Conservation (phyloP, 805 yeast species). For the Pichia scutulata region DNA sequence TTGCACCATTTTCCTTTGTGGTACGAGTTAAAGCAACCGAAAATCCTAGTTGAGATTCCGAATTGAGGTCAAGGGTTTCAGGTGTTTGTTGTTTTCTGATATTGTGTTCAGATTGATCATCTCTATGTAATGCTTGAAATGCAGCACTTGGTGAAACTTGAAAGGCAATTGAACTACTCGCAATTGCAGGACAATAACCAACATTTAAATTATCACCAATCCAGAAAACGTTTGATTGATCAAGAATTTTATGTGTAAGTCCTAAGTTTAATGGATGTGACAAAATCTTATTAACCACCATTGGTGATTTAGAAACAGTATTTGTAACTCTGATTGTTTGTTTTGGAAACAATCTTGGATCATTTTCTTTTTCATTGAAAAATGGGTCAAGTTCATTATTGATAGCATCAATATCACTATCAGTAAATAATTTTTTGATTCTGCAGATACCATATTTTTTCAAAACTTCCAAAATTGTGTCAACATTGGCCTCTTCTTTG, state of each 20-base stretch:
- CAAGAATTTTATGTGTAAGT: background rate
- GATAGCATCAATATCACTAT: constrained; percentile 1
- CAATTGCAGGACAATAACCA: constrained; percentile 4
- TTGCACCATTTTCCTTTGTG: constrained; percentile 27
- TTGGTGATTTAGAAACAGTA: constrained; percentile 8
- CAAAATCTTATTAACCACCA: constrained; percentile 4
- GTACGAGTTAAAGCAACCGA: constrained; percentile 22
- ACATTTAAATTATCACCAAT: constrained; percentile 8
- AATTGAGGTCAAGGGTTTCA: constrained; percentile 1
- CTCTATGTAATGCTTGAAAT: constrained; percentile 9
- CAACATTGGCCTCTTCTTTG: constrained; percentile 6
- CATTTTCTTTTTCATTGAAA: constrained; percentile 5
- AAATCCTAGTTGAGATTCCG: constrained; percentile 16
- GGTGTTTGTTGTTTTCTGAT: constrained; percentile 3
- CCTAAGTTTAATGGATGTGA: constrained; percentile 5
- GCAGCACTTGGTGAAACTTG: constrained; percentile 8
- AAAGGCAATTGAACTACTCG: constrained; percentile 7
- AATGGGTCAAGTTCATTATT: constrained; percentile 7
- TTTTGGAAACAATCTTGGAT: constrained; percentile 9
- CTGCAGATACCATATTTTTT: constrained; percentile 6
- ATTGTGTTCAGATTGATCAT: constrained; percentile 10
- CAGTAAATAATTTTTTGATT: constrained; percentile 1
- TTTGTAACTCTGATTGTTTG: constrained; percentile 8
- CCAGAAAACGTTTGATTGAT: constrained; percentile 10
- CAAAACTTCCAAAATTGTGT: background rate